Base-by-base conservation (phyloP, 768 basidiomycete species). In the Tricholoma saponaceum region DNA sequence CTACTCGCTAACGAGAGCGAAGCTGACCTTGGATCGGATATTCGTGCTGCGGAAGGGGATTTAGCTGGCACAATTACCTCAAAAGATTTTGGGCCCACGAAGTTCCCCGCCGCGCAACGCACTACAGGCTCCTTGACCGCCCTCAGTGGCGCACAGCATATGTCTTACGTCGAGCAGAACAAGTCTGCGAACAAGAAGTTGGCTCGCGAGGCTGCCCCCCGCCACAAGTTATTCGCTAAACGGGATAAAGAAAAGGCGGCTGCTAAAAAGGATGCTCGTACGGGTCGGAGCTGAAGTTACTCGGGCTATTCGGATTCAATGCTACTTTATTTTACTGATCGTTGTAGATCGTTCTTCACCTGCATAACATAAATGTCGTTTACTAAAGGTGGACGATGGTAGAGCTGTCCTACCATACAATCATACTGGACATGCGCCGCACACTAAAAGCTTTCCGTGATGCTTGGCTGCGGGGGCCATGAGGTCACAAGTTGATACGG, bases 131-230 rank as follows among this genome's bases (percentile, higher is more conserved):
- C 88, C 39, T 77, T 95, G 41, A 83, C 85, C 2, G 89, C 92
- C 33, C 78, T 96, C 62, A 92, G 90, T 69, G 94, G 94, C 30
- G 92, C 84, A 4, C 90, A 92, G 64, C 91, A 92, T 65, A 94
- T 95, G 92, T 91, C 90, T 49, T 95, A 95, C 65, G 80, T 92
- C 49, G 93, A 95, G 73, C 89, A 92, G 71, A 94, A 95, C 76
- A 92, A 92, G 71, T 89, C 87, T 20, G 90, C 86, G 52, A 95
- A 95, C 79, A 90, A 89, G 77, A 84, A 83, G 56, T 77, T 92
- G 9, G 83, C 88, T 25, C 76, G 78, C 33, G 81, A 79, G 55
- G 64, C 72, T 16, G 70, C 79, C 41, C 78, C 79, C 55, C 82
- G 91, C 51, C 84, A 91, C 77, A 91, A 89, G 72, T 70, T 93